A percentile compares a stretch with the other conserved stretches of the same genome.
Evolutionary conservation across 352 stramenopile species (phyloP).

Genomic region (Phytophthora cryptogea): DNA sequence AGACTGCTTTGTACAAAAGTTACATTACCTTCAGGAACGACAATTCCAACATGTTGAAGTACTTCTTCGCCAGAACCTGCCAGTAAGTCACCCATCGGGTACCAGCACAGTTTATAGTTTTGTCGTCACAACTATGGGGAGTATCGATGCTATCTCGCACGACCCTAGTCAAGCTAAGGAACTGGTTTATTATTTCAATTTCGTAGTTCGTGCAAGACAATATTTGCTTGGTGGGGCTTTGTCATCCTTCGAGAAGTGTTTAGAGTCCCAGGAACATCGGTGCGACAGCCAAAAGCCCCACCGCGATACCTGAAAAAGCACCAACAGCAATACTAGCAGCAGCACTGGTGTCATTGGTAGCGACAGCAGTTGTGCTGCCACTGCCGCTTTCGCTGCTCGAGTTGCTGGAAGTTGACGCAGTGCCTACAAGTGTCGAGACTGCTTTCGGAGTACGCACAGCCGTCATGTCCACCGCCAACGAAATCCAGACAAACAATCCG

Average conservation of each 20-base stretch:
- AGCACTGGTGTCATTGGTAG: not conserved
- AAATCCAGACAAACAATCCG: constrained; percentile 27
- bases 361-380: not conserved
- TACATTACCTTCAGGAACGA: too few relatives aligned
- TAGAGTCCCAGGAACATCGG: not conserved
- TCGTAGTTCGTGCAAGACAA: too few relatives aligned
- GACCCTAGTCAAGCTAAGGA: too few relatives aligned
- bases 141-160: too few relatives aligned
- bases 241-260: not conserved
- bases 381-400: not conserved
- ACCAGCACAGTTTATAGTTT: too few relatives aligned
- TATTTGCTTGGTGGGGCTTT: not conserved
- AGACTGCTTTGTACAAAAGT: too few relatives aligned
- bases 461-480: constrained; percentile 29
- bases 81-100: too few relatives aligned
- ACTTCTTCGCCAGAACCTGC: too few relatives aligned
- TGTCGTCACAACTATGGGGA: too few relatives aligned
- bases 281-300: not conserved
- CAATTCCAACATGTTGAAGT: too few relatives aligned
- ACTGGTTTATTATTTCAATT: too few relatives aligned
- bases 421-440: constrained; percentile 6
- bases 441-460: constrained; percentile 5
- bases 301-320: not conserved
- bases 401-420: not conserved
- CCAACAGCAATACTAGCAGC: not conserved